phyloP scores from a whole-genome alignment of 2,329 filamentous ascomycete species.

The Pseudogymnoascus destructans region DNA sequence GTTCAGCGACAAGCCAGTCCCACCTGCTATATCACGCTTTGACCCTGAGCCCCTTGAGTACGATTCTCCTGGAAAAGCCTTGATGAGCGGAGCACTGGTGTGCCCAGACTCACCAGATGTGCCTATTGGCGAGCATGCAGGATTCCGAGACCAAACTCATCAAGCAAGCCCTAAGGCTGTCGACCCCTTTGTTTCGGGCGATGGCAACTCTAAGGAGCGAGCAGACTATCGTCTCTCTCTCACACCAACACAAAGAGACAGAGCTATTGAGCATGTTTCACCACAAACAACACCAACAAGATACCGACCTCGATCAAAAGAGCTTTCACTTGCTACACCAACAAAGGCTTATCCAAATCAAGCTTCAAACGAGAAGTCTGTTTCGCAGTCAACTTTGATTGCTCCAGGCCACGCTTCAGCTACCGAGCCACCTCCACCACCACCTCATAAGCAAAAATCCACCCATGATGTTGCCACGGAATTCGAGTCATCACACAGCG shows the following conservation, averaged over 20 bases:
- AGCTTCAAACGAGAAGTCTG: neutral
- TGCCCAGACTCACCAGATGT: neutral
- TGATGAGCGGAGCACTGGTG: conserved; percentile 16
- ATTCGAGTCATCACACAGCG: neutral
- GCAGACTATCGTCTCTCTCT: neutral
- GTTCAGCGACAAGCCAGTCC: conserved; percentile 34
- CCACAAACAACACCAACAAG: neutral
- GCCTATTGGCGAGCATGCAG: conserved; percentile 8
- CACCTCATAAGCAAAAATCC: neutral
- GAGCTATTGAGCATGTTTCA: neutral
- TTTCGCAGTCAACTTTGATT: neutral
- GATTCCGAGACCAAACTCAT: conserved; percentile 1
- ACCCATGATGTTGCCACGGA: neutral
- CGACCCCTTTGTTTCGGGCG: neutral
- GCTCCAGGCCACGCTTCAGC: neutral
- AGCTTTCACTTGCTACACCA: neutral
- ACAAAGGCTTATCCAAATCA: neutral
- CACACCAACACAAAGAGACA: conserved; percentile 2
- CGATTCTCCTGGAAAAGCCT: conserved; percentile 19
- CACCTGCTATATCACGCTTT: conserved; percentile 31
- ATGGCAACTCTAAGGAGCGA: neutral
- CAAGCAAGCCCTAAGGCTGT: neutral
- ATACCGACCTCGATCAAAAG: conserved; percentile 1
- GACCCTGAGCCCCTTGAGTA: conserved; percentile 24
- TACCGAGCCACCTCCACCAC: neutral